These are phyloP conservation scores for Xylaria sp. DNA, from an alignment of 2,329 filamentous ascomycete species.

Conservation along the genomic window DNA sequence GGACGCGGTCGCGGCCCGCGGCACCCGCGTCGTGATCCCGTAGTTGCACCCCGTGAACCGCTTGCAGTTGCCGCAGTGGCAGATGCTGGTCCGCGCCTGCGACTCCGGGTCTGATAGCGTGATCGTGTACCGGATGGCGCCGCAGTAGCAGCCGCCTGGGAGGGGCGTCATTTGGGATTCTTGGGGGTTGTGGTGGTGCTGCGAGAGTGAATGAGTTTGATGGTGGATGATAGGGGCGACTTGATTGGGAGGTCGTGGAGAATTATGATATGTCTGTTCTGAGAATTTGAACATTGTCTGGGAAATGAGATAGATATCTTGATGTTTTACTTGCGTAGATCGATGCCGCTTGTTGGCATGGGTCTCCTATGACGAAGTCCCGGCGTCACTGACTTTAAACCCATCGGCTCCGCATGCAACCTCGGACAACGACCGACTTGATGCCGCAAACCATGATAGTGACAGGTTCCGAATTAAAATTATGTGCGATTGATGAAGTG, in stretches of 20 bases:
- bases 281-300: too few relatives aligned
- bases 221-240: background rate
- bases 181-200: background rate
- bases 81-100: slow-evolving; percentile 57
- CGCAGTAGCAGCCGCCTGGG: slow-evolving; percentile 52
- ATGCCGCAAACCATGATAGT: background rate
- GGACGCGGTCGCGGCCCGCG: slow-evolving; percentile 46
- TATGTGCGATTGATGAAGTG: too few relatives aligned
- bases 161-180: slow-evolving; percentile 31
- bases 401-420: background rate
- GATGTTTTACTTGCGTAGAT: too few relatives aligned
- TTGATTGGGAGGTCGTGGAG: background rate
- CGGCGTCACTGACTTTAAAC: background rate
- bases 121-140: slow-evolving; percentile 52
- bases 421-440: background rate
- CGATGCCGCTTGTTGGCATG: background rate
- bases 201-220: background rate
- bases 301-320: too few relatives aligned
- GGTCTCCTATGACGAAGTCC: background rate
- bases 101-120: slow-evolving; percentile 47
- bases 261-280: too few relatives aligned
- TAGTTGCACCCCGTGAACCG: slow-evolving; percentile 58
- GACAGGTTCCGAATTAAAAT: background rate
- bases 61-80: slow-evolving; percentile 60
- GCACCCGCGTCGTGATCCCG: slow-evolving; percentile 57